Conservation (phyloP, 805 yeast species). For the Hanseniaspora taiwanica region DNA sequence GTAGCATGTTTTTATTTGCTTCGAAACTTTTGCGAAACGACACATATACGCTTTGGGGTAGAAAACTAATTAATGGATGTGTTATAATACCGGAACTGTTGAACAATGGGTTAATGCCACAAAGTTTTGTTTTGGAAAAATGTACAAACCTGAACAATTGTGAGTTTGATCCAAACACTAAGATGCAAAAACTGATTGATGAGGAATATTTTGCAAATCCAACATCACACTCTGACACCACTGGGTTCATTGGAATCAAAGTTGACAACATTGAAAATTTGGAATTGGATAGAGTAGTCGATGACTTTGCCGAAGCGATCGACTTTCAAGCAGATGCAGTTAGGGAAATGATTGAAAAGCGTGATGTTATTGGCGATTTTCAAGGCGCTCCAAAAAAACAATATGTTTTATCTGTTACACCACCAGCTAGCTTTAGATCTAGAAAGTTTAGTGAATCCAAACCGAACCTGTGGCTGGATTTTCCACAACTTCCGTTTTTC, state of each 20-base stretch:
- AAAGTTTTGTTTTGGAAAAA: conserved; percentile 22
- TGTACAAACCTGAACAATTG: conserved; percentile 6
- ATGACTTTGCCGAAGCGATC: conserved; percentile 3
- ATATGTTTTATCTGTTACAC: neutral
- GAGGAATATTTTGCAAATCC: conserved; percentile 11
- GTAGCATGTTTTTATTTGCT: conserved; percentile 40
- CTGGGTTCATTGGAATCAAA: conserved; percentile 1
- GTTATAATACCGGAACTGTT: conserved; percentile 27
- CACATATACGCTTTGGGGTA: conserved; percentile 26
- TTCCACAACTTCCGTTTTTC: conserved; percentile 23
- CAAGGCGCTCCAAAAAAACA: neutral
- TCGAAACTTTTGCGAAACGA: conserved; percentile 27
- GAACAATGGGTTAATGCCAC: conserved; percentile 29
- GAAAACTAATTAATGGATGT: conserved; percentile 36
- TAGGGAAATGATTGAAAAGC: neutral
- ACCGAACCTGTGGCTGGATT: conserved; percentile 11
- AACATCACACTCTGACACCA: neutral
- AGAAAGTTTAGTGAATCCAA: conserved; percentile 7
- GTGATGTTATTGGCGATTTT: too few relatives aligned
- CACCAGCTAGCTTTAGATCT: neutral
- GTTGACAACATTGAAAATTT: neutral
- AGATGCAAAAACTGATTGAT: conserved; percentile 11
- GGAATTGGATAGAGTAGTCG: conserved; percentile 2
- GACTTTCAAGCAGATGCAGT: neutral
- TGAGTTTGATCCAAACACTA: conserved; percentile 10